Evolutionary conservation across 1,139 yeast species (phyloP).

Genomic region (Sporopachydermia cereana): DNA sequence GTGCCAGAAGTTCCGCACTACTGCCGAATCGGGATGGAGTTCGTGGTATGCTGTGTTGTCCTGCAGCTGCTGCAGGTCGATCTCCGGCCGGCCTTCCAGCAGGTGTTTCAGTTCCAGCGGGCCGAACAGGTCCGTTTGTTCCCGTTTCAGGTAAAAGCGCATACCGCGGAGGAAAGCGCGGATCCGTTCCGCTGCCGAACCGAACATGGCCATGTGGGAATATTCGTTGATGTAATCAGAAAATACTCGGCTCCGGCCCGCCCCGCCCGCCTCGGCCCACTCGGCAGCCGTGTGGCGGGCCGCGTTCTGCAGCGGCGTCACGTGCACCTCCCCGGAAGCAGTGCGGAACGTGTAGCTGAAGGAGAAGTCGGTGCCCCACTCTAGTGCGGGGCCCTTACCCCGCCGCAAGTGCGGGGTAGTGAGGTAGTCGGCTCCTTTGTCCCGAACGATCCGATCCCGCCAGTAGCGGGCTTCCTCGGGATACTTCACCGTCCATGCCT

Average conservation of each 20-base stretch:
- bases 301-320: constrained; percentile 11
- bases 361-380: background rate
- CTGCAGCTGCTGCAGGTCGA: constrained; percentile 13
- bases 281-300: constrained; percentile 9
- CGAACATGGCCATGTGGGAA: constrained; percentile 9
- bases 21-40: constrained; percentile 10
- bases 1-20: constrained; percentile 15
- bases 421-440: background rate
- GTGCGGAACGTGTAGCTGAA: constrained; percentile 6
- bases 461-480: background rate
- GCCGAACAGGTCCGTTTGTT: constrained; percentile 10
- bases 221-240: constrained; percentile 13
- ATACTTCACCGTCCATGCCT: background rate
- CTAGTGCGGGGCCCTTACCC: background rate
- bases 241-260: constrained; percentile 14
- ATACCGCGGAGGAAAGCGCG: constrained; percentile 14
- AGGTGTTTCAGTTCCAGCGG: constrained; percentile 13
- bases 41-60: constrained; percentile 12
- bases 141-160: constrained; percentile 10
- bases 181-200: constrained; percentile 9
- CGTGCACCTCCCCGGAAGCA: background rate
- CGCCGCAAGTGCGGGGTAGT: background rate
- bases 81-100: constrained; percentile 15
- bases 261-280: constrained; percentile 8
- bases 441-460: background rate